Percentiles rank a stretch among this genome's conserved stretches.
These are phyloP conservation scores for Globisporangium irregulare DNA, from an alignment of 352 stramenopile genomes.

Conservation along the genomic window DNA sequence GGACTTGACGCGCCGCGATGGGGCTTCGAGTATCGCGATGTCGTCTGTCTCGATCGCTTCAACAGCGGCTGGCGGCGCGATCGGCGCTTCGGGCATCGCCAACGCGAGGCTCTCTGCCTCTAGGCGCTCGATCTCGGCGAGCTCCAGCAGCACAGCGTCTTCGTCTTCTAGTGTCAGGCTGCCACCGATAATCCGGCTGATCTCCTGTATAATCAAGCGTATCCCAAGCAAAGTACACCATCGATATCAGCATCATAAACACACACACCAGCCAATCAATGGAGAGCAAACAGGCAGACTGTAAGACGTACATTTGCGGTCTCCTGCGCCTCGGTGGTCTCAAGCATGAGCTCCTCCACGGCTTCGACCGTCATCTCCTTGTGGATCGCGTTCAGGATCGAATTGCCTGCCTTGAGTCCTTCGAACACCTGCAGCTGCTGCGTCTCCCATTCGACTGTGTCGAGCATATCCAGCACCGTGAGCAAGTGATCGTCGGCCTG, in stretches of 20 bases:
- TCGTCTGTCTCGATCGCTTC: slow-evolving; percentile 35
- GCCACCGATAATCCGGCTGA: slow-evolving; percentile 76
- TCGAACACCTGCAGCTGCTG: slow-evolving; percentile 89
- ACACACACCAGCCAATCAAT: not conserved
- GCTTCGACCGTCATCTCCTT: slow-evolving; percentile 88
- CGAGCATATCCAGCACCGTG: slow-evolving; percentile 82
- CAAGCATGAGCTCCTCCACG: slow-evolving; percentile 86
- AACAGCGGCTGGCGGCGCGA: slow-evolving; percentile 26
- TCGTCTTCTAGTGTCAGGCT: slow-evolving; percentile 82
- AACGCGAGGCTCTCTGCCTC: slow-evolving; percentile 55
- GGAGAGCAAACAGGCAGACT: too few relatives aligned
- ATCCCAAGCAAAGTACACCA: slow-evolving; percentile 6
- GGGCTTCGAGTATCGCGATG: not conserved
- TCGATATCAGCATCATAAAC: not conserved
- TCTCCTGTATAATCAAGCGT: slow-evolving; percentile 54
- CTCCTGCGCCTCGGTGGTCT: slow-evolving; percentile 84
- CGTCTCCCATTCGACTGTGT: slow-evolving; percentile 87
- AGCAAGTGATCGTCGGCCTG: slow-evolving; percentile 85
- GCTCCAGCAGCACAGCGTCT: slow-evolving; percentile 78
- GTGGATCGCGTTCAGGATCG: slow-evolving; percentile 85
- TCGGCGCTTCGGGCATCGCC: slow-evolving; percentile 62
- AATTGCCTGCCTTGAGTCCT: slow-evolving; percentile 86
- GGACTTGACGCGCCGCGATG: not conserved
- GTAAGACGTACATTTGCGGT: slow-evolving; percentile 56
- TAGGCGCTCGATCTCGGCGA: slow-evolving; percentile 79